Base-by-base conservation (phyloP, 352 stramenopile species). In the Pythium guiyangense region DNA sequence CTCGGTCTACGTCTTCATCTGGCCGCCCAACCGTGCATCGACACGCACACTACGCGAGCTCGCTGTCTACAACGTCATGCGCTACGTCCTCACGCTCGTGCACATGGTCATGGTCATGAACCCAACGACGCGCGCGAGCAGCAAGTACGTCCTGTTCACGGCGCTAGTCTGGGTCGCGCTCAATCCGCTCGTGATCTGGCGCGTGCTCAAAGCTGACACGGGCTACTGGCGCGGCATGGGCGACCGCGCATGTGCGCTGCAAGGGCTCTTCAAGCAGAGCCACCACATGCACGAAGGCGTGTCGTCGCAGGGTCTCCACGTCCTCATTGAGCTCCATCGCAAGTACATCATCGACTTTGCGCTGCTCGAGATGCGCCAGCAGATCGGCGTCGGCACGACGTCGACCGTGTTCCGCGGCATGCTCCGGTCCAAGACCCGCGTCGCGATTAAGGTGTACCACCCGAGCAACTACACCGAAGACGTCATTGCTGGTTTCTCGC, bases 401-500 rank as follows among this genome's bases (percentile, higher is more conserved):
- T 73, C 84, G 2, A 59, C 77, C 3, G 84, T 93, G 37, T 92
- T 88, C 58, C 67, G 68, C 47, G 27, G 29, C 29, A 42, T 37
- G n/a, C 39, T 27, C 22, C 34, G 6, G 4, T 52, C 66, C 4
- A 62, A 12, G 17, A 47, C 42, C n/a, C 42, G 66, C 2, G 82
- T 94, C 0, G 84, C 84, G 10, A 75, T 92, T 48, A 93, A 93
- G 54, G 81, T 93, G 22, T 93, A 90, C 58, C 85, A 77, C 5
- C 83, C 83, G 2, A 66, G 57, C 0, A 52, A 80, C 11, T 53
- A 90, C 22, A 77, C 67, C 0, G 79, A 91, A 27, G 73, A 87
- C 29, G 73, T 73, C 2, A 79, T 94, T 25, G 79, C 78, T 17
- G 79, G 81, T 50, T 94, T 92, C 47, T 92, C 81, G 3, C 81